Evolutionary conservation across 306 rosid genomes (phyloP).

Genomic region (Luffa acutangula): DNA sequence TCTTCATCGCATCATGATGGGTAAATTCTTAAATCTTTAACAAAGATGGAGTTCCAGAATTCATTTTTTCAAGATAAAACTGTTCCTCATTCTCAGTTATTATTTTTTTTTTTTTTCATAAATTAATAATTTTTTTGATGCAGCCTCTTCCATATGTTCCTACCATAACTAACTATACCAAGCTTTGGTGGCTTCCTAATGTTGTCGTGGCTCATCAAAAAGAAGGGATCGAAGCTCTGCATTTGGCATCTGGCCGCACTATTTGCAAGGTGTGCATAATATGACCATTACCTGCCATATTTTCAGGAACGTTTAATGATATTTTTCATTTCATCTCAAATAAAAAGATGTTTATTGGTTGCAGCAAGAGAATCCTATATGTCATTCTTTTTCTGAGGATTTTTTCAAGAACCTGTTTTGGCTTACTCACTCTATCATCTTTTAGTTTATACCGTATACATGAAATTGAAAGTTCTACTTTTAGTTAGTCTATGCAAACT

Average conservation of each 20-base stretch:
- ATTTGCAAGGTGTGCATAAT: constrained; percentile 64
- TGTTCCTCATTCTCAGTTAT: background rate
- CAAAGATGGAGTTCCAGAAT: background rate
- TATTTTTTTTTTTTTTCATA: background rate
- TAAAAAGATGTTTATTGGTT: background rate
- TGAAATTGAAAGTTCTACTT: background rate
- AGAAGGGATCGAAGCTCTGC: constrained; percentile 94
- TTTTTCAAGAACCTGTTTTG: background rate
- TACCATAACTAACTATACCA: constrained; percentile 94
- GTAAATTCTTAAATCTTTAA: background rate
- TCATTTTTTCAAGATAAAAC: background rate
- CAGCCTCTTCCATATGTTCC: constrained; percentile 81
- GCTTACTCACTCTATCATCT: background rate
- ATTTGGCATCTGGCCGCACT: constrained; percentile 92
- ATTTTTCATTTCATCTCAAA: background rate
- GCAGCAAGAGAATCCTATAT: background rate
- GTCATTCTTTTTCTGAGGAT: background rate
- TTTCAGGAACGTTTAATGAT: background rate
- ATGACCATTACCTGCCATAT: background rate
- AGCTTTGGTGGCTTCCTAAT: constrained; percentile 98
- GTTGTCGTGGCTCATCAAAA: constrained; percentile 92
- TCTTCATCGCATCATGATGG: background rate
- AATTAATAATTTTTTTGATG: constrained; percentile 23
- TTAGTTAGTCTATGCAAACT: background rate
- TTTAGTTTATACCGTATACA: background rate